These are phyloP conservation scores for Umbelopsis isabellina DNA, from an alignment of 192 early-diverging fungal species.

Conservation along the genomic window DNA sequence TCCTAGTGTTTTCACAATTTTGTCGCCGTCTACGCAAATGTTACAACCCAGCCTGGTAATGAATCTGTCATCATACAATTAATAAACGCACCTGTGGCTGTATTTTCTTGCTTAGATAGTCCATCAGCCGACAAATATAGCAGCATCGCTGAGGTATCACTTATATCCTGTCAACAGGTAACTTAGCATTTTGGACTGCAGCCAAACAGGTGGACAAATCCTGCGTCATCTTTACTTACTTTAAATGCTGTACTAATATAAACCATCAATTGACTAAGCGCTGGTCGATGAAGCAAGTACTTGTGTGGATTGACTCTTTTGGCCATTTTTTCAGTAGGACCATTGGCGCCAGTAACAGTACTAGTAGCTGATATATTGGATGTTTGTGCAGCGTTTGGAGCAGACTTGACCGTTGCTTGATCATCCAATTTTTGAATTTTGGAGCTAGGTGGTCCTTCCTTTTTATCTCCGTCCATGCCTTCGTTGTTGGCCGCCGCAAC, in stretches of 20 bases:
- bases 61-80: neutral
- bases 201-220: neutral
- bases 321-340: slow-evolving; percentile 36
- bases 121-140: slow-evolving; percentile 94
- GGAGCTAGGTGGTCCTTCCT: slow-evolving; percentile 37
- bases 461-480: neutral
- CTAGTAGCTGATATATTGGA: slow-evolving; percentile 1
- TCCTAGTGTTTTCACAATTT: slow-evolving; percentile 37
- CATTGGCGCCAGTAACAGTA: neutral
- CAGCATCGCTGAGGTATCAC: slow-evolving; percentile 83
- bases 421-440: slow-evolving; percentile 23
- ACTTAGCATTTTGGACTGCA: neutral
- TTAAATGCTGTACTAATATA: slow-evolving; percentile 94
- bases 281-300: slow-evolving; percentile 90
- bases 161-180: slow-evolving; percentile 66
- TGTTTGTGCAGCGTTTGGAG: slow-evolving; percentile 24
- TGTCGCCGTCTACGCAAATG: neutral
- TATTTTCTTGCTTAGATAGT: neutral
- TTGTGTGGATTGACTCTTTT: slow-evolving; percentile 74
- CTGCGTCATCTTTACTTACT: slow-evolving; percentile 40
- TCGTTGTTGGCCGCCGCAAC: neutral
- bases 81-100: neutral
- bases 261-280: slow-evolving; percentile 87
- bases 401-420: neutral
- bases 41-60: neutral